A percentile compares a stretch with the other conserved stretches of the same genome.
Conservation (phyloP, 1,284 basidiomycete species). For the Coriolopsis trogii region DNA sequence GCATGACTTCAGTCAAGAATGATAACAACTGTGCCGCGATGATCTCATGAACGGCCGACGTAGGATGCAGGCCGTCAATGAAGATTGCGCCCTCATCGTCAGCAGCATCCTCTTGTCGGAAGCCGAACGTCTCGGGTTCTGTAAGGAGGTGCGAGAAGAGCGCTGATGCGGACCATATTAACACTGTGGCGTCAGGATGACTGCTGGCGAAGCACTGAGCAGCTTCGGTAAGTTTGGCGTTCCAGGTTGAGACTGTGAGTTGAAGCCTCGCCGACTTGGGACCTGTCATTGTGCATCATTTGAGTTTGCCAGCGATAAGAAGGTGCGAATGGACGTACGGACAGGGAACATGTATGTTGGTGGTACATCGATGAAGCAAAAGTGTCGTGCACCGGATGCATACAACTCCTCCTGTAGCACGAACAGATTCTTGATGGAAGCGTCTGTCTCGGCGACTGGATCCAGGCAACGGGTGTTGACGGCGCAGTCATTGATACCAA, state of each 20-base stretch:
- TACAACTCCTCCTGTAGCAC: constrained; percentile 47
- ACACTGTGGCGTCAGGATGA: constrained; percentile 47
- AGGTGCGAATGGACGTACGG: constrained; percentile 31
- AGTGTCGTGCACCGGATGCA: constrained; percentile 54
- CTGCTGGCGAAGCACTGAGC: constrained; percentile 38
- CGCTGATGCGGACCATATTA: constrained; percentile 50
- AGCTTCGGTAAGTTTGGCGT: constrained; percentile 37
- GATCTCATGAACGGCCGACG: constrained; percentile 3
- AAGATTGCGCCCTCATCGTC: constrained; percentile 11
- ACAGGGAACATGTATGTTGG: constrained; percentile 52
- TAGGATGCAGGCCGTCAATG: constrained; percentile 13
- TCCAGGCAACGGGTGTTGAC: constrained; percentile 12
- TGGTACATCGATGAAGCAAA: constrained; percentile 61
- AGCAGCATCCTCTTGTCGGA: constrained; percentile 35
- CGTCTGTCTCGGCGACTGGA: constrained; percentile 2
- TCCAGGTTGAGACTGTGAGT: constrained; percentile 40
- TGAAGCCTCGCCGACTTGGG: background rate
- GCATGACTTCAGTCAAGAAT: background rate
- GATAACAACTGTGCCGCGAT: constrained; percentile 1
- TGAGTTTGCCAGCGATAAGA: too few relatives aligned
- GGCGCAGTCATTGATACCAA: constrained; percentile 64
- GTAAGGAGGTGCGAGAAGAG: constrained; percentile 47
- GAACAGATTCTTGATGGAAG: constrained; percentile 39
- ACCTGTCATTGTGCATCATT: too few relatives aligned
- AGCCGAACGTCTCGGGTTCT: constrained; percentile 43